Conservation (phyloP, 257 asterid species). For the Oldenlandia corymbosa region DNA sequence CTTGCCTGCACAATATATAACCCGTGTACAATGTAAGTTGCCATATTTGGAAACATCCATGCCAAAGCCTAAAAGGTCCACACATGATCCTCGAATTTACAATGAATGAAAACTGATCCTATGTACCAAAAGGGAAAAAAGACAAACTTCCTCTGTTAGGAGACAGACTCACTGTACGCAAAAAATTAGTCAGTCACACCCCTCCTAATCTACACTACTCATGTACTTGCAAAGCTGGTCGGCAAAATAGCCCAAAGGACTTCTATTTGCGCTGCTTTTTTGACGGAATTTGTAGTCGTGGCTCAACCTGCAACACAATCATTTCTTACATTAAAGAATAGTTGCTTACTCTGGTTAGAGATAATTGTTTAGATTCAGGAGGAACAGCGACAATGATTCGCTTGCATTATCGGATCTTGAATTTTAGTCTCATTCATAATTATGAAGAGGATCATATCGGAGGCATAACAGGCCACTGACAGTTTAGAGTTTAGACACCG, state of each 20-base stretch:
- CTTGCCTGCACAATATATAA: no score
- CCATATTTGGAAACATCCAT: no score
- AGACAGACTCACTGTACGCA: background rate
- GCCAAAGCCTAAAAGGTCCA: conserved; percentile 7
- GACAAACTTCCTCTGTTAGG: background rate
- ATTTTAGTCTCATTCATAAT: no score
- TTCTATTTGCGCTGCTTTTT: conserved; percentile 55
- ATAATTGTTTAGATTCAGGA: no score
- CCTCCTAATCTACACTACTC: conserved; percentile 9
- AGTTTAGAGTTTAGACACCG: no score
- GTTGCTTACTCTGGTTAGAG: background rate
- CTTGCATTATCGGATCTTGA: no score
- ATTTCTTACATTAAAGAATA: background rate
- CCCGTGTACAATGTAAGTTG: no score
- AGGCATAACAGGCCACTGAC: no score
- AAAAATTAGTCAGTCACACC: conserved; percentile 3
- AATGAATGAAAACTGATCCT: conserved; percentile 12
- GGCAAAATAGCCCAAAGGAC: background rate
- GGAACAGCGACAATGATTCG: no score
- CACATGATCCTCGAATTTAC: conserved; percentile 20
- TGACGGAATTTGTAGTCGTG: conserved; percentile 38
- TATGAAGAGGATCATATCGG: no score
- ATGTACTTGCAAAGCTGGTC: conserved; percentile 20
- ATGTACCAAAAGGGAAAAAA: conserved; percentile 9
- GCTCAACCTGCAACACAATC: conserved; percentile 44